These are phyloP conservation scores for Erythrophleum ivorense DNA, from an alignment of 331 rosid genomes.

Conservation along the genomic window DNA sequence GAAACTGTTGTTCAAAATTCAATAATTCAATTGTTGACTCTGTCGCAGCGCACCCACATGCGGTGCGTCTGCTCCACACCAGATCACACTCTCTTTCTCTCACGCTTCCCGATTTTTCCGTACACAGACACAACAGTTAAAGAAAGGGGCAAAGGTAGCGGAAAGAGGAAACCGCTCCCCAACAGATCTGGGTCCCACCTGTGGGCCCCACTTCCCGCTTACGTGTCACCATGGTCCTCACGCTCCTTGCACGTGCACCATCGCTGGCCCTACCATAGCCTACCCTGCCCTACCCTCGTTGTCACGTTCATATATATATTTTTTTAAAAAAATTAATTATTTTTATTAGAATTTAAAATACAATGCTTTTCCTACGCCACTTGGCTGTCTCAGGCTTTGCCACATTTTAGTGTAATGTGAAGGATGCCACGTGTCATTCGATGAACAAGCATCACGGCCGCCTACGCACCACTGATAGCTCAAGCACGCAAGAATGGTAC, in stretches of 20 bases:
- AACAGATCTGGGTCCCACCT: constrained; percentile 47
- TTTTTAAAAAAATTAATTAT: too few species aligned
- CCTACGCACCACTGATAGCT: neutral
- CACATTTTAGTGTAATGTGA: neutral
- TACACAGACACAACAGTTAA: constrained; percentile 49
- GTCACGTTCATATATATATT: too few species aligned
- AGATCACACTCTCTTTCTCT: neutral
- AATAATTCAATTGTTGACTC: constrained; percentile 9
- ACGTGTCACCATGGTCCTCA: constrained; percentile 36
- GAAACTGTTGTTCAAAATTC: neutral
- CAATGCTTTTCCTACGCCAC: neutral
- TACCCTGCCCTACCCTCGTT: neutral
- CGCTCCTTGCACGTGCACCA: constrained; percentile 52
- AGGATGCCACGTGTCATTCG: constrained; percentile 24
- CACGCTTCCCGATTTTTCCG: constrained; percentile 44
- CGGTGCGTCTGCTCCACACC: constrained; percentile 30
- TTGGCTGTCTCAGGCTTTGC: neutral
- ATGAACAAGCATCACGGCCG: constrained; percentile 3
- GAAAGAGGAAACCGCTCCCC: constrained; percentile 47
- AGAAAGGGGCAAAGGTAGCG: constrained; percentile 41
- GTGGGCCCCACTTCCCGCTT: constrained; percentile 24
- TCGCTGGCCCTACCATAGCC: neutral
- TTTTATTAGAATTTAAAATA: too few species aligned
- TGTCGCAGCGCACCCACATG: neutral
- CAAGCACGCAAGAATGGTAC: neutral